Evolutionary conservation across 805 yeast species (phyloP).

Genomic region (Maudiozyma bulderi): DNA sequence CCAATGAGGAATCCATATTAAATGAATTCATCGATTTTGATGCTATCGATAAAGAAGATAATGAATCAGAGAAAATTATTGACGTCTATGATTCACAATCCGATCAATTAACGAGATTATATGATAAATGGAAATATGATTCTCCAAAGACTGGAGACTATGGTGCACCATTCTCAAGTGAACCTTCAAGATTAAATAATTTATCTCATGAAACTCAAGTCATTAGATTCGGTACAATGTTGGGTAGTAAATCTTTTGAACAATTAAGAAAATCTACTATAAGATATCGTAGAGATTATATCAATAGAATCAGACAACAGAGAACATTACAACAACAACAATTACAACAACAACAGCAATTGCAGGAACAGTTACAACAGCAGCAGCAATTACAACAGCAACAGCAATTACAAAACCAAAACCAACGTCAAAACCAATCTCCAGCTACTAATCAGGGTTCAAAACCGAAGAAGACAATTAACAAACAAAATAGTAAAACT

Average conservation of each 20-base stretch:
- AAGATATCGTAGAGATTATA: conserved; percentile 54
- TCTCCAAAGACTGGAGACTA: conserved; percentile 37
- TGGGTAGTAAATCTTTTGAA: conserved; percentile 78
- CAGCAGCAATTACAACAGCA: conserved; percentile 23
- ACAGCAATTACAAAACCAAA: conserved; percentile 11
- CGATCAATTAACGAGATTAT: conserved; percentile 40
- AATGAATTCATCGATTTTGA: conserved; percentile 36
- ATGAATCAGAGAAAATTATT: conserved; percentile 15
- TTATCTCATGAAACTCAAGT: conserved; percentile 81
- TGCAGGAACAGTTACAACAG: conserved; percentile 11
- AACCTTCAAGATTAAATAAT: conserved; percentile 75
- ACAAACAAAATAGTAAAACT: not conserved
- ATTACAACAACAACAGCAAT: conserved; percentile 10
- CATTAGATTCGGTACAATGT: conserved; percentile 85
- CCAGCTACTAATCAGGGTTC: not conserved
- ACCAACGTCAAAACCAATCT: not conserved
- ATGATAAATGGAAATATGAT: conserved; percentile 62
- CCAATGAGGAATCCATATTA: conserved; percentile 20
- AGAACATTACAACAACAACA: conserved; percentile 21
- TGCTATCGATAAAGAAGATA: conserved; percentile 24
- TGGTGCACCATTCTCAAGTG: conserved; percentile 50
- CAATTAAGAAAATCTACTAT: conserved; percentile 60
- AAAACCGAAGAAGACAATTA: not conserved
- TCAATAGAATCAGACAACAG: conserved; percentile 28
- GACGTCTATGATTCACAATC: conserved; percentile 39